These are phyloP conservation scores for Ophiobolus disseminans DNA, from an alignment of 2,329 filamentous ascomycete species.

Conservation along the genomic window DNA sequence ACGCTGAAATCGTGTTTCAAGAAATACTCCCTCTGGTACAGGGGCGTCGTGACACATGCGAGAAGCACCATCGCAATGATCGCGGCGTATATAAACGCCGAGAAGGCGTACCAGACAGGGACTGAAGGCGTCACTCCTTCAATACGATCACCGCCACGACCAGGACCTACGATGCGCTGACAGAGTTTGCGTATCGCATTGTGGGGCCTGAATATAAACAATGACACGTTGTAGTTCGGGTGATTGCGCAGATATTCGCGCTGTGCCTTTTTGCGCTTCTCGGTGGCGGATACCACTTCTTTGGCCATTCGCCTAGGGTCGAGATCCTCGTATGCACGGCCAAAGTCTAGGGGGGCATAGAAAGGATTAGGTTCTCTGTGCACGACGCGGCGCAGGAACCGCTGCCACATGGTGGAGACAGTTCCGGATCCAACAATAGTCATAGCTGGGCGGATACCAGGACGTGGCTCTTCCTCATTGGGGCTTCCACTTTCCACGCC, in stretches of 20 bases:
- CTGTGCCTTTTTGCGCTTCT: constrained; percentile 84
- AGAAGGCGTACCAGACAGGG: constrained; percentile 90
- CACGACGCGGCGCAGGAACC: constrained; percentile 62
- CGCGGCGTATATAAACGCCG: constrained; percentile 88
- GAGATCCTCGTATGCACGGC: constrained; percentile 74
- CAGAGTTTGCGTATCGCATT: constrained; percentile 83
- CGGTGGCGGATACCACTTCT: constrained; percentile 83
- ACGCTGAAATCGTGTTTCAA: constrained; percentile 64
- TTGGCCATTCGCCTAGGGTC: constrained; percentile 89
- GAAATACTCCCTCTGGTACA: constrained; percentile 92
- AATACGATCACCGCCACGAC: constrained; percentile 82
- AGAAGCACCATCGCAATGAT: constrained; percentile 98
- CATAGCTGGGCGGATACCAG: constrained; percentile 46
- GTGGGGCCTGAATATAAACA: constrained; percentile 82
- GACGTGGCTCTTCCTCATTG: constrained; percentile 39
- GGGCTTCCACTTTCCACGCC: constrained; percentile 50
- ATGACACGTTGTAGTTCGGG: constrained; percentile 88
- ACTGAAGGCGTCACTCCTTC: constrained; percentile 91
- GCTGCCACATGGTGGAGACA: constrained; percentile 68
- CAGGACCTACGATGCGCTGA: constrained; percentile 88
- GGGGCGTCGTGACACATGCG: constrained; percentile 89
- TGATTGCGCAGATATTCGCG: constrained; percentile 87
- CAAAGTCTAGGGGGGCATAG: constrained; percentile 80
- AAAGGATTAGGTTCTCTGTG: constrained; percentile 90
- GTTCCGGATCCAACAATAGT: constrained; percentile 63